A percentile compares a stretch with the other conserved stretches of the same genome.
Evolutionary conservation across 805 yeast genomes (phyloP).

Genomic region (Ogataea ganodermae): DNA sequence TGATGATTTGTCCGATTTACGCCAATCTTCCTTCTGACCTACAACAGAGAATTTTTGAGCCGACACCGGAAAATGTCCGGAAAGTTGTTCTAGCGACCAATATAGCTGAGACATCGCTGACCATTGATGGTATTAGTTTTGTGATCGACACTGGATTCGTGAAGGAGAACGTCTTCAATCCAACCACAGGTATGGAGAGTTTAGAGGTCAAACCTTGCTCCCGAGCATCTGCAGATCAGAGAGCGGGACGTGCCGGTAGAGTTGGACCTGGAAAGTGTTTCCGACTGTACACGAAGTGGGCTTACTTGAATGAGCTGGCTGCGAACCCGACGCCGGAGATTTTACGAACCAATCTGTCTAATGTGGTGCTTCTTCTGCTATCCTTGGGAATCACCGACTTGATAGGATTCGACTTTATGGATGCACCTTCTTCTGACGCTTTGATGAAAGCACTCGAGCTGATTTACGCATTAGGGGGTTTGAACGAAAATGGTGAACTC

Average conservation of each 20-base stretch:
- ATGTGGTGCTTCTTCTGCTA: conserved; percentile 72
- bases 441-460: conserved; percentile 76
- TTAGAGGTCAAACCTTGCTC: conserved; percentile 87
- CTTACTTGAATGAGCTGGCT: conserved; percentile 75
- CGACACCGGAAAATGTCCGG: conserved; percentile 75
- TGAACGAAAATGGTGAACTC: conserved; percentile 75
- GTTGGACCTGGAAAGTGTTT: conserved; percentile 97
- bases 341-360: conserved; percentile 75
- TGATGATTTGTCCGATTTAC: conserved; percentile 83
- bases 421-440: conserved; percentile 76
- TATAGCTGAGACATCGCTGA: conserved; percentile 95
- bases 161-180: conserved; percentile 87
- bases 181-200: conserved; percentile 86
- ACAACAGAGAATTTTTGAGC: conserved; percentile 81
- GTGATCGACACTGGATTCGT: conserved; percentile 96
- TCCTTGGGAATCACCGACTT: conserved; percentile 86
- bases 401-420: conserved; percentile 85
- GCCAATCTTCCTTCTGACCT: conserved; percentile 87
- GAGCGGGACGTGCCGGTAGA: conserved; percentile 98
- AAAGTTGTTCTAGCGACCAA: conserved; percentile 94
- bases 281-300: conserved; percentile 81
- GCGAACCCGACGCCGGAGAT: conserved; percentile 89
- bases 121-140: conserved; percentile 92
- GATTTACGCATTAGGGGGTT: conserved; percentile 84
- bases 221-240: conserved; percentile 91